These are phyloP conservation scores for Quercus variabilis DNA, from an alignment of 306 rosid genomes.

Conservation along the genomic window DNA sequence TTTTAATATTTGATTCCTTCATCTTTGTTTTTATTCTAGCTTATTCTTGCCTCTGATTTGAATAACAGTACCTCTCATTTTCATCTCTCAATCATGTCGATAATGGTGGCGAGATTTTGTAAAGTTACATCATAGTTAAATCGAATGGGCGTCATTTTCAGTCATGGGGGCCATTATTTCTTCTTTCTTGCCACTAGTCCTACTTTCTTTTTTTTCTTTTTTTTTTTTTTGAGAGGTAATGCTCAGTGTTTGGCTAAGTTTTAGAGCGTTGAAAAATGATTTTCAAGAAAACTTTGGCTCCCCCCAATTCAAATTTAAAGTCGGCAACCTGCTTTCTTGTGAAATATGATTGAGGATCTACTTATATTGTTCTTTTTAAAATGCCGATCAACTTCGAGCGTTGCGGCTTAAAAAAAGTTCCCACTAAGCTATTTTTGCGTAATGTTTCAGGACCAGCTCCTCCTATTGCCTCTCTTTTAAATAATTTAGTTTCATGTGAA, in stretches of 20 bases:
- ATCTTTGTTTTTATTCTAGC: neutral
- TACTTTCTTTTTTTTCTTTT: neutral
- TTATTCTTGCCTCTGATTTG: neutral
- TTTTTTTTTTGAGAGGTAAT: neutral
- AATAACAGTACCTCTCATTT: neutral
- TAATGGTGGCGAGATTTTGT: conserved; percentile 39
- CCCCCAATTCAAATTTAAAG: conserved; percentile 13
- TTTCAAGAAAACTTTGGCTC: neutral
- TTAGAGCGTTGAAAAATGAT: conserved; percentile 30
- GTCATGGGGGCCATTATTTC: conserved; percentile 11
- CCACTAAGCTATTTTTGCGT: neutral
- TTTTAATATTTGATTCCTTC: neutral
- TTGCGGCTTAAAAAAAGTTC: neutral
- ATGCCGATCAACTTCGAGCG: neutral
- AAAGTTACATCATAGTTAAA: neutral
- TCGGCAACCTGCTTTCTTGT: conserved; percentile 17
- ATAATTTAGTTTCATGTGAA: neutral
- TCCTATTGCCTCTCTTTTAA: neutral
- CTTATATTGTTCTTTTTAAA: neutral
- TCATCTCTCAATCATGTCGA: conserved; percentile 26
- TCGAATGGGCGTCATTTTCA: conserved; percentile 12
- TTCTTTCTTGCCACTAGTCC: conserved; percentile 1
- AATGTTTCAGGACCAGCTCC: neutral
- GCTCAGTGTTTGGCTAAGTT: conserved; percentile 22
- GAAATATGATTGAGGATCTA: conserved; percentile 20